Evolutionary conservation across 2,329 filamentous ascomycete species (phyloP).

Genomic region (Canariomyces notabilis): DNA sequence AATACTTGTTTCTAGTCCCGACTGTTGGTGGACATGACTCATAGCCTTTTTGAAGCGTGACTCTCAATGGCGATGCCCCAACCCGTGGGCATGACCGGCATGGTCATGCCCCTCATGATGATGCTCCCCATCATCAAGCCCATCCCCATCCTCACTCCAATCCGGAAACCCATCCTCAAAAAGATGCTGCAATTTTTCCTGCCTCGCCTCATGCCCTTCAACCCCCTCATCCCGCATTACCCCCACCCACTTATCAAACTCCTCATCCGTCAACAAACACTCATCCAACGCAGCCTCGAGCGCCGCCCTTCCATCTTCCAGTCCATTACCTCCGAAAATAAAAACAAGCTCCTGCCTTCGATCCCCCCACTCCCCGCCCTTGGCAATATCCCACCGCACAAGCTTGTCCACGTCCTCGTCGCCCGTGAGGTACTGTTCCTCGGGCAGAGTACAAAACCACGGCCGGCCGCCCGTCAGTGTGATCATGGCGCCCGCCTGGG

Average conservation of each 20-base stretch:
- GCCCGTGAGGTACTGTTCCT: slow-evolving; percentile 46
- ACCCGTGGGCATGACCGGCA: too few relatives aligned
- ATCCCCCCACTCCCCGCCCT: slow-evolving; percentile 61
- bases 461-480: too few relatives aligned
- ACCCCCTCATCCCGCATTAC: too few relatives aligned
- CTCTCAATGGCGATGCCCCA: too few relatives aligned
- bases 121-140: not conserved
- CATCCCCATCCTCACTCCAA: not conserved
- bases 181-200: slow-evolving; percentile 5
- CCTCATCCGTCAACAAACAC: slow-evolving; percentile 57
- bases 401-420: slow-evolving; percentile 45
- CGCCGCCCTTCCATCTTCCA: slow-evolving; percentile 47
- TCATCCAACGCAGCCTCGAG: slow-evolving; percentile 52
- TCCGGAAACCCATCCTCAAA: not conserved
- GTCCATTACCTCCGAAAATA: slow-evolving; percentile 63
- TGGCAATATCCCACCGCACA: slow-evolving; percentile 36
- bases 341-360: slow-evolving; percentile 68
- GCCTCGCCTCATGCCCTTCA: too few relatives aligned
- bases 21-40: too few relatives aligned
- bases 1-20: too few relatives aligned
- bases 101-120: too few relatives aligned
- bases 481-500: slow-evolving; percentile 60
- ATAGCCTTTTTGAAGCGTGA: too few relatives aligned
- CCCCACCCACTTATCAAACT: slow-evolving; percentile 46
- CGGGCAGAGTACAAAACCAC: slow-evolving; percentile 57